Conservation (phyloP, 495 filamentous ascomycete genomes). For the Podospora pseudocomata region DNA sequence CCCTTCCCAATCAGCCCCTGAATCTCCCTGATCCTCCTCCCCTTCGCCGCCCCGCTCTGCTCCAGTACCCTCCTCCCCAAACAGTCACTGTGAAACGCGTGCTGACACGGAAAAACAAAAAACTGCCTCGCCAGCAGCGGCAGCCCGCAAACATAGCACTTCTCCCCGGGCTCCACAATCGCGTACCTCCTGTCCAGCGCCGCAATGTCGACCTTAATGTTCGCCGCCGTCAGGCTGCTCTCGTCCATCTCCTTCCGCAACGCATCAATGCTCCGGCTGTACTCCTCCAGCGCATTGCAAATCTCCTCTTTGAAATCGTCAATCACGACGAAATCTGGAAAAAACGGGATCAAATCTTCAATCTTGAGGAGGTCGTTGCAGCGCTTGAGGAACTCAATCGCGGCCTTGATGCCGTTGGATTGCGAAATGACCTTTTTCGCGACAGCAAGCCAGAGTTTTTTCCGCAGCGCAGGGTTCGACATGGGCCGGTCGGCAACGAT, state of each 20-base stretch:
- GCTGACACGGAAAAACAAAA: slow-evolving; percentile 97
- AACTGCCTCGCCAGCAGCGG: slow-evolving; percentile 87
- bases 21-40: slow-evolving; percentile 75
- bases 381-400: slow-evolving; percentile 87
- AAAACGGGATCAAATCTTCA: slow-evolving; percentile 96
- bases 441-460: slow-evolving; percentile 91
- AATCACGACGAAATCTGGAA: slow-evolving; percentile 98
- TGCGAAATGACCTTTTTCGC: slow-evolving; percentile 88
- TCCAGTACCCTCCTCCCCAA: slow-evolving; percentile 79
- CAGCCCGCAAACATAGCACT: slow-evolving; percentile 81
- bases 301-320: slow-evolving; percentile 99
- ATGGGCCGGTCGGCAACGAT: slow-evolving; percentile 85
- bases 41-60: slow-evolving; percentile 66
- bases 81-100: slow-evolving; percentile 95
- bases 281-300: slow-evolving; percentile 86
- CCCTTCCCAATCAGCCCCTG: slow-evolving; percentile 76
- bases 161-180: slow-evolving; percentile 93
- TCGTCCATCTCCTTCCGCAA: slow-evolving; percentile 97
- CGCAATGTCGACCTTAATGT: slow-evolving; percentile 83
- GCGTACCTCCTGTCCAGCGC: slow-evolving; percentile 84
- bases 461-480: slow-evolving; percentile 73
- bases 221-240: slow-evolving; percentile 74
- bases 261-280: slow-evolving; percentile 80
- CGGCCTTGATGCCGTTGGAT: slow-evolving; percentile 85
- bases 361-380: slow-evolving; percentile 83